Conservation (phyloP, 805 yeast species). For the Cyberlindnera samutprakarnensis region DNA sequence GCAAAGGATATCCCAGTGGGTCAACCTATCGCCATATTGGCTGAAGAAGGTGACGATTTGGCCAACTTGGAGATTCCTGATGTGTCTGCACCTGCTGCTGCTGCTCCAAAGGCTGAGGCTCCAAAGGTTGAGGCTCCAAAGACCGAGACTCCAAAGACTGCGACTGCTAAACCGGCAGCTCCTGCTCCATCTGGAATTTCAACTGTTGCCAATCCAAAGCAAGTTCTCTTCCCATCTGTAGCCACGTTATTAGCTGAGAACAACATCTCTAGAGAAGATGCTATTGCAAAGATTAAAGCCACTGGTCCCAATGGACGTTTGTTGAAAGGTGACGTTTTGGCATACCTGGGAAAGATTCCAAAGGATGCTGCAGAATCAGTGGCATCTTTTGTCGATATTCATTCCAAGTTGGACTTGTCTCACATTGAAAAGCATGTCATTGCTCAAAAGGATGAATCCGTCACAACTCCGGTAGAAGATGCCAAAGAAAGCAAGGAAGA, state of each 20-base stretch:
- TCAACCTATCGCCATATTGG: conserved; percentile 79
- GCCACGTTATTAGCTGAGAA: conserved; percentile 53
- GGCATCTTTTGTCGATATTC: conserved; percentile 46
- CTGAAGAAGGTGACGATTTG: conserved; percentile 84
- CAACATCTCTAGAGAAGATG: conserved; percentile 61
- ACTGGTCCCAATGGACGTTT: conserved; percentile 87
- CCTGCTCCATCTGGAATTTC: conserved; percentile 15
- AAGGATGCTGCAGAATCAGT: conserved; percentile 44
- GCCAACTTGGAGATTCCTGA: conserved; percentile 52
- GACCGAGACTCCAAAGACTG: conserved; percentile 6
- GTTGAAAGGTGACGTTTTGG: conserved; percentile 86
- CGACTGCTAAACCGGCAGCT: conserved; percentile 6
- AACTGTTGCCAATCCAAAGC: conserved; percentile 53
- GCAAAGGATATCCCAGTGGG: conserved; percentile 77
- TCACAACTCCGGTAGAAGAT: conserved; percentile 12
- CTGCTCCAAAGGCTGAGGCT: conserved; percentile 12
- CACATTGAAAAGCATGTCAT: conserved; percentile 39
- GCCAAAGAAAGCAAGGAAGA: conserved; percentile 12
- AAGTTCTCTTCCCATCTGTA: conserved; percentile 75
- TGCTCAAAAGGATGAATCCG: conserved; percentile 22
- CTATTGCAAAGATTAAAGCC: conserved; percentile 64
- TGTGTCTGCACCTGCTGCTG: conserved; percentile 16
- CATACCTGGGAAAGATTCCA: conserved; percentile 68
- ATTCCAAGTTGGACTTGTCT: conserved; percentile 63
- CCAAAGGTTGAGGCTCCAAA: conserved; percentile 9